Conservation (phyloP, 805 yeast species). For the Yarrowia sp. region DNA sequence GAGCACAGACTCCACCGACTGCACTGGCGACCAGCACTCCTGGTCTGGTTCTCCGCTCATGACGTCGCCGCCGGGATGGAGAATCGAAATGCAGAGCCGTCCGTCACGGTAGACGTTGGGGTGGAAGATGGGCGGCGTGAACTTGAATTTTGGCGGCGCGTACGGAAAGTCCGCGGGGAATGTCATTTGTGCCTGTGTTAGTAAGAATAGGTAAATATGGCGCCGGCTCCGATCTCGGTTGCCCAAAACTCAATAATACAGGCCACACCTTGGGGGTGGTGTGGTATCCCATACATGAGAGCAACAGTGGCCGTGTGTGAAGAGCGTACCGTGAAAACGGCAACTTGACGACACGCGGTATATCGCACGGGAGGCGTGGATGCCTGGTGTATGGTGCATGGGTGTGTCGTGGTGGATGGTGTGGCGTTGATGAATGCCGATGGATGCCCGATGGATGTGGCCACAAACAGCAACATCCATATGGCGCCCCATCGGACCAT, state of each 20-base stretch:
- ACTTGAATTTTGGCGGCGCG: slow-evolving; percentile 87
- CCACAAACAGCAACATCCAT: slow-evolving; percentile 5
- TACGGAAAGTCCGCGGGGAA: slow-evolving; percentile 91
- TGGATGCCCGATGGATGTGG: not conserved
- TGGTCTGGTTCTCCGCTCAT: slow-evolving; percentile 88
- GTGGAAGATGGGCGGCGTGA: slow-evolving; percentile 90
- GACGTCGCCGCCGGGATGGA: slow-evolving; percentile 89
- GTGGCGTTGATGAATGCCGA: not conserved
- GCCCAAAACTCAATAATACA: slow-evolving; percentile 4
- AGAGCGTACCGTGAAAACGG: too few species aligned
- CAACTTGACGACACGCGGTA: too few species aligned
- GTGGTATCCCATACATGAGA: too few species aligned
- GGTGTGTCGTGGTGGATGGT: not conserved
- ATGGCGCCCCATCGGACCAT: too few species aligned
- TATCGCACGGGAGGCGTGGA: too few species aligned
- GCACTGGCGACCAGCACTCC: slow-evolving; percentile 77
- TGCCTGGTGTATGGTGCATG: too few species aligned
- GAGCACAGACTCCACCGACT: slow-evolving; percentile 86
- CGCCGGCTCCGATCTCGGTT: slow-evolving; percentile 16
- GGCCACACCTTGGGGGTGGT: not conserved
- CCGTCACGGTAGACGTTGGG: slow-evolving; percentile 96
- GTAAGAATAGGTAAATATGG: too few species aligned
- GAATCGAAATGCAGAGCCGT: slow-evolving; percentile 83
- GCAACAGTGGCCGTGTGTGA: too few species aligned
- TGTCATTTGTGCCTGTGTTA: slow-evolving; percentile 70